Conservation (phyloP, 176 grass and related monocot genomes). For the Juncus inflexus region DNA sequence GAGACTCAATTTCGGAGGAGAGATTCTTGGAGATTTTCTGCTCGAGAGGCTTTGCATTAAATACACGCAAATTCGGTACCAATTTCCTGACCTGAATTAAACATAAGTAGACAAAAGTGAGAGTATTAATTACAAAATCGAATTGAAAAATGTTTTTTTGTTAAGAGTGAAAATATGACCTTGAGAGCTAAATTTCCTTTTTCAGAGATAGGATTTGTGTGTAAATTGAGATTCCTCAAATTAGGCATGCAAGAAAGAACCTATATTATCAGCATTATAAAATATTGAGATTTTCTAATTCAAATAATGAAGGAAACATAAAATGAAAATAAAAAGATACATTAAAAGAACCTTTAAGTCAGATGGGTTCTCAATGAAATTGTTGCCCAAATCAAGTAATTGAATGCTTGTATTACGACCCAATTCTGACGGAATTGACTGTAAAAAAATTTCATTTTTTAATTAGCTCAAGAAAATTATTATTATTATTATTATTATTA, state of each 20-base stretch:
- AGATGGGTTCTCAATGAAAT: slow-evolving; percentile 60
- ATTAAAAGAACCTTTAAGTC: slow-evolving; percentile 67
- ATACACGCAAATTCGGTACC: slow-evolving; percentile 57
- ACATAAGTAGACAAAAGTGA: neutral
- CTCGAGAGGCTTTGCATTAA: slow-evolving; percentile 72
- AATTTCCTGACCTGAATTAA: slow-evolving; percentile 55
- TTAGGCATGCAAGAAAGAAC: slow-evolving; percentile 64
- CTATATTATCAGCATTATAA: slow-evolving; percentile 39
- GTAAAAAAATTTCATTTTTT: slow-evolving; percentile 17
- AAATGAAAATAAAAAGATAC: slow-evolving; percentile 9
- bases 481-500: too few relatives aligned
- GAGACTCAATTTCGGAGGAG: slow-evolving; percentile 4
- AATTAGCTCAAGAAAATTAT: slow-evolving; percentile 10
- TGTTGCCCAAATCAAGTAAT: slow-evolving; percentile 87
- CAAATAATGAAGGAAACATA: neutral
- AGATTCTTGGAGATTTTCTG: slow-evolving; percentile 33
- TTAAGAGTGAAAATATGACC: slow-evolving; percentile 28
- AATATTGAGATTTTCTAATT: neutral
- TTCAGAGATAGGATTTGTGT: slow-evolving; percentile 78
- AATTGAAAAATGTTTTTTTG: neutral
- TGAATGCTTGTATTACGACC: slow-evolving; percentile 60
- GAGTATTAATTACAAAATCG: neutral
- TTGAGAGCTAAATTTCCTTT: slow-evolving; percentile 60
- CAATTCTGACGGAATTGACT: slow-evolving; percentile 69
- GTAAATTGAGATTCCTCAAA: slow-evolving; percentile 87